A percentile compares a stretch with the other conserved stretches of the same genome.
Evolutionary conservation across 2,329 filamentous ascomycete genomes (phyloP).

Genomic region (Aureobasidium pullulans): DNA sequence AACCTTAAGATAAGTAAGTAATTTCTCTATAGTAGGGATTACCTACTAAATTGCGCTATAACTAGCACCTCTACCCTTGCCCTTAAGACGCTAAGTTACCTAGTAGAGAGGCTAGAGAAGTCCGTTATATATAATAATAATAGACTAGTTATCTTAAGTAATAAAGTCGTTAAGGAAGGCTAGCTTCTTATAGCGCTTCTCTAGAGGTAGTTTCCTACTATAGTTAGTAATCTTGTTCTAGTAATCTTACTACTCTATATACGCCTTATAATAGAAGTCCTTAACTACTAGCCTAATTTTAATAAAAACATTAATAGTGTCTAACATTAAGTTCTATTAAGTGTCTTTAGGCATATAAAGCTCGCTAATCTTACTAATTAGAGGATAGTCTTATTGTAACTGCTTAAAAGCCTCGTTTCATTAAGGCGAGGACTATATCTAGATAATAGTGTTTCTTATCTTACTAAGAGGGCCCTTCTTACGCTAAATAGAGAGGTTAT

Average conservation of each 20-base stretch:
- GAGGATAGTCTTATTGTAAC: background rate
- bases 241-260: background rate
- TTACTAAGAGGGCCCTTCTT: background rate
- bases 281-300: background rate
- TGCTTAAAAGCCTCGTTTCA: background rate
- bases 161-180: background rate
- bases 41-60: background rate
- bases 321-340: background rate
- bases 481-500: background rate
- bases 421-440: background rate
- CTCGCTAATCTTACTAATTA: background rate
- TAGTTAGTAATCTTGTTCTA: background rate
- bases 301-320: background rate
- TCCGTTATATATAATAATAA: background rate
- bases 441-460: background rate
- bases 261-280: too few relatives aligned
- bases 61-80: background rate
- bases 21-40: background rate
- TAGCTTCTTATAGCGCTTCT: background rate
- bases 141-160: background rate
- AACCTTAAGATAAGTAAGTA: background rate
- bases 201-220: background rate
- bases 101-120: background rate
- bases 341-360: background rate
- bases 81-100: background rate